These are phyloP conservation scores for Magnolia changhungtana DNA, from an alignment of 164 flowering plant genomes.

Conservation along the genomic window DNA sequence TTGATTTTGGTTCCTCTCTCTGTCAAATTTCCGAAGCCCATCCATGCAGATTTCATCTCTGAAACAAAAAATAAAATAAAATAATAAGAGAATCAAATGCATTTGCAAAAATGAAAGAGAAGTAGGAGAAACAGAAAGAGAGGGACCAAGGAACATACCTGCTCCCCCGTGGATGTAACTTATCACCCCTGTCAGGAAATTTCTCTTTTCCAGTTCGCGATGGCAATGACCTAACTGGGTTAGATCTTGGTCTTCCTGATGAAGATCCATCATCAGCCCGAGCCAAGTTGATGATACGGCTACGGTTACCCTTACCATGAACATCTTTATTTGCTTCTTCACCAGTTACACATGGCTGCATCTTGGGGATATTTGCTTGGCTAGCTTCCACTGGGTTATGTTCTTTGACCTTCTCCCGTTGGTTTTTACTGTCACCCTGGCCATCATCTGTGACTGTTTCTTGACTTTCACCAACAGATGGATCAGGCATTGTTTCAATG, in stretches of 20 bases:
- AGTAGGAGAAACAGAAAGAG: not conserved
- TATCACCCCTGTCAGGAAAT: constrained; percentile 33
- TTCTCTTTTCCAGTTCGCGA: constrained; percentile 37
- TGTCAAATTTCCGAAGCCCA: constrained; percentile 29
- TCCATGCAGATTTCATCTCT: constrained; percentile 45
- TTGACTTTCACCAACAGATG: constrained; percentile 13
- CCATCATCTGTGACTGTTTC: constrained; percentile 14
- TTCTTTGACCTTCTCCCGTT: constrained; percentile 20
- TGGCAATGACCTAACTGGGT: constrained; percentile 27
- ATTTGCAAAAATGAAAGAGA: constrained; percentile 7
- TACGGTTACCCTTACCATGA: constrained; percentile 29
- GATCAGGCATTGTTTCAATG: constrained; percentile 20
- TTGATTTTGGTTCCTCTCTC: constrained; percentile 45
- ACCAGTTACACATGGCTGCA: constrained; percentile 23
- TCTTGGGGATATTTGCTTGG: constrained; percentile 11
- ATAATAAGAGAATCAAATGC: not conserved
- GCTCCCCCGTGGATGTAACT: constrained; percentile 38
- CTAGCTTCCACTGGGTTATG: constrained; percentile 14
- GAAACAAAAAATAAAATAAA: constrained; percentile 12
- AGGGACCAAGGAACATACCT: constrained; percentile 36
- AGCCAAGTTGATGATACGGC: constrained; percentile 56
- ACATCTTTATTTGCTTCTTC: constrained; percentile 35
- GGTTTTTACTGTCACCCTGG: constrained; percentile 5
- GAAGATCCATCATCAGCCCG: constrained; percentile 33
- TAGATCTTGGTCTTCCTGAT: constrained; percentile 24